Evolutionary conservation across 495 filamentous ascomycete genomes (phyloP).

Genomic region (Achaetomiella virescens): DNA sequence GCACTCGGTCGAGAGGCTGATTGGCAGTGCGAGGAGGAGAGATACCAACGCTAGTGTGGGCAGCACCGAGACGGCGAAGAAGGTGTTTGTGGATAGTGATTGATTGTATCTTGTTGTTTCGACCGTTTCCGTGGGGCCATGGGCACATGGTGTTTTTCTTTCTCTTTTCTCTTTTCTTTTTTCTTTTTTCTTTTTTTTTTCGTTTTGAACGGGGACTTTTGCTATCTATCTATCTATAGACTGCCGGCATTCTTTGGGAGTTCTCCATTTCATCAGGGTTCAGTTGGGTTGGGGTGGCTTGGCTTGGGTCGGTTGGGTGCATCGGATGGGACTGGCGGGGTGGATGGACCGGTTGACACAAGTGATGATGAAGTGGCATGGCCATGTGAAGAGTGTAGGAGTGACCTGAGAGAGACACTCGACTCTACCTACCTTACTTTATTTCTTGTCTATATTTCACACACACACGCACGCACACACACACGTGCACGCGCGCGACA

Average conservation of each 20-base stretch:
- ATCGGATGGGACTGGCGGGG: not conserved
- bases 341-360: not conserved
- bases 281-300: not conserved
- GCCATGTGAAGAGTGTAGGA: not conserved
- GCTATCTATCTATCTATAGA: conserved; percentile 5
- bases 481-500: no score
- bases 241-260: conserved; percentile 4
- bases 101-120: conserved; percentile 2
- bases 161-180: not conserved
- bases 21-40: conserved; percentile 35
- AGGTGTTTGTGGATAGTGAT: conserved; percentile 37
- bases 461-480: no score
- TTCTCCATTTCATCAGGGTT: not conserved
- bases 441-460: no score
- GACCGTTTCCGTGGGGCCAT: no score
- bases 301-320: not conserved
- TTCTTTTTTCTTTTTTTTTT: not conserved
- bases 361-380: not conserved
- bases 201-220: no score
- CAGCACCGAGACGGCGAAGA: conserved; percentile 53
- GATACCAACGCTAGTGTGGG: conserved; percentile 48
- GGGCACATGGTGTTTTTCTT: no score
- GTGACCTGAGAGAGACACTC: not conserved
- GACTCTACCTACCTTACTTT: no score
- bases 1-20: conserved; percentile 17